Evolutionary conservation across 371 early-diverging fungal genomes (phyloP), one percentile per base, ranked within the genome.

Genomic region (Apophysomyces ossiformis): DNA sequence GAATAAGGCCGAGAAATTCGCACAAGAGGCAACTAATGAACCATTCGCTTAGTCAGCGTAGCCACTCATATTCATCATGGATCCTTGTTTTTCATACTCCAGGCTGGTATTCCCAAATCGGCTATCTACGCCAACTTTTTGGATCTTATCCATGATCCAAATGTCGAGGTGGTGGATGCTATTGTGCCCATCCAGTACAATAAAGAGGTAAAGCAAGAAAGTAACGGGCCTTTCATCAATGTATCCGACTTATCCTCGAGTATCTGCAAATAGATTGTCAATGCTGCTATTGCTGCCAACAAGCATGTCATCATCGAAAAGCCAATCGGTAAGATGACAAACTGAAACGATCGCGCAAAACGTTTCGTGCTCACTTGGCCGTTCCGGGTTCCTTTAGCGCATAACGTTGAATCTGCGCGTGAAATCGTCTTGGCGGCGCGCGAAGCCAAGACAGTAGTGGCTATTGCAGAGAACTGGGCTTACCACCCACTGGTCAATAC

Each of bases 251-350:
- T 2, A 26, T 26, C 32, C 32, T 26, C 32, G 32, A 2, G 3
- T 1, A 2, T 26, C 2, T 26, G 32, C 32, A 21, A 35, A 3
- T 63, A 80, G 81, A 73, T 78, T 26, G 68, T 80, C 8, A 70
- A 83, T 64, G 76, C 77, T 38, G 81, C 76, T 35, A 67, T 81
- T 13, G 76, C 72, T 38, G 79, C 78, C 37, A 74, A 75, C 11
- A 83, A 83, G 45, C 79, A 83, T 46, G 71, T 80, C 57, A 63
- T 83, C 54, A 71, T 83, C 64, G 84, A 83, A 57, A 83, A 83
- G 61, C 84, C 84, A 7, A 83, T 80, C 43, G 84, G 81, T 80
- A 77, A 64, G 21, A 26, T 26, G 32, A 26, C 32, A 26, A 26
- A 26, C 32, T 26, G 32, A 26, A 26, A 26, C 2, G 32, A 26